Percentiles rank a stretch among this genome's conserved stretches.
Conservation (phyloP, 1,284 basidiomycete species). For the Lentinula novae-zelandiae region DNA sequence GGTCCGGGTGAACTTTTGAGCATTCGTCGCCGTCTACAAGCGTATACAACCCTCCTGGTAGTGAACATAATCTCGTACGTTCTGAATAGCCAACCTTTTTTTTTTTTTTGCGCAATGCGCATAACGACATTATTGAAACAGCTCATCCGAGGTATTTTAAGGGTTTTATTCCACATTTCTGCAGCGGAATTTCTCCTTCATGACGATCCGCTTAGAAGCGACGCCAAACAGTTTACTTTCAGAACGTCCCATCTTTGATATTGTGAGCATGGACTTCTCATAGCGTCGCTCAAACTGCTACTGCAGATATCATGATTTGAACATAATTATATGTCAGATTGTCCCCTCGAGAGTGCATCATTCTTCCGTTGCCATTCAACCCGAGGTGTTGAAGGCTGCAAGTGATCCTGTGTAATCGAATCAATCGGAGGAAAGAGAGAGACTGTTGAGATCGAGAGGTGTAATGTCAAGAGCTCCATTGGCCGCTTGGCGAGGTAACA, state of each 20-base stretch:
- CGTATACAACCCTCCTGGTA: no score
- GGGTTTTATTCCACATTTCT: no score
- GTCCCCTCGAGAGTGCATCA: conserved; percentile 6
- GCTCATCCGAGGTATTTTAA: no score
- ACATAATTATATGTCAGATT: not conserved
- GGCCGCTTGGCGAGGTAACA: not conserved
- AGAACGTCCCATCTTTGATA: no score
- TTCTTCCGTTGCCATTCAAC: not conserved
- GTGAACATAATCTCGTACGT: no score
- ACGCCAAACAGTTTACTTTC: no score
- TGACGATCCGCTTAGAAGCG: no score
- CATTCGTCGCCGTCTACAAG: no score
- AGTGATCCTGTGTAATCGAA: not conserved
- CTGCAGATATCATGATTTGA: no score
- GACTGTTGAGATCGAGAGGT: not conserved
- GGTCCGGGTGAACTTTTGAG: not conserved
- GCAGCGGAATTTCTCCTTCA: no score
- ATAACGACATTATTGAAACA: not conserved
- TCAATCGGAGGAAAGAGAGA: not conserved
- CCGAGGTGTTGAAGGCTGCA: not conserved
- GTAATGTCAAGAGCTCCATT: not conserved
- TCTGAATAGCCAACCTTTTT: not conserved
- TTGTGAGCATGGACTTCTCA: no score
- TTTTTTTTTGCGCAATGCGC: not conserved
- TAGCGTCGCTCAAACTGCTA: no score